Evolutionary conservation across 257 asterid genomes (phyloP).

Genomic region (Verbena officinalis): DNA sequence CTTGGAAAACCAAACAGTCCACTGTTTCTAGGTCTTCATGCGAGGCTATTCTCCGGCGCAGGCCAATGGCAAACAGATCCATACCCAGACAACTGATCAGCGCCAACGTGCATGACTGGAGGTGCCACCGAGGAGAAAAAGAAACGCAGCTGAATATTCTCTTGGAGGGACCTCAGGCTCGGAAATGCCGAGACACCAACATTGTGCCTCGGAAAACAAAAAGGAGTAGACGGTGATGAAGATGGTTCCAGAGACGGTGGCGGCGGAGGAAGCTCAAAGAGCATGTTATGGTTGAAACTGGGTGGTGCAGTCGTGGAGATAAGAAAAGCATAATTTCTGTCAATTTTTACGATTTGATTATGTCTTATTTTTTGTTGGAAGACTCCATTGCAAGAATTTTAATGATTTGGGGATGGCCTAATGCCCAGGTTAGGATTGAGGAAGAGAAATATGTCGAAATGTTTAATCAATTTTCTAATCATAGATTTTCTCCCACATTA

Average conservation of each 20-base stretch:
- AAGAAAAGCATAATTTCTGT: neutral
- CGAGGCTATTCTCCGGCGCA: conserved; percentile 31
- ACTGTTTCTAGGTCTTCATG: neutral
- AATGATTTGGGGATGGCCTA: too few species aligned
- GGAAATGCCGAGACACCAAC: conserved; percentile 48
- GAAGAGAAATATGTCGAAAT: too few species aligned
- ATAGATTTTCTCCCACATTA: too few species aligned
- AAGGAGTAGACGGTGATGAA: conserved; percentile 26
- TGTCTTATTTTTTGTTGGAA: too few species aligned
- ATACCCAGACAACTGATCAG: conserved; percentile 33
- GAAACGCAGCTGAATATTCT: conserved; percentile 59
- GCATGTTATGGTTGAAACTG: conserved; percentile 46
- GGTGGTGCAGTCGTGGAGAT: conserved; percentile 67
- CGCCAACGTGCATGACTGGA: conserved; percentile 37
- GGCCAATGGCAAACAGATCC: conserved; percentile 48
- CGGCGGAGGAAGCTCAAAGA: conserved; percentile 45
- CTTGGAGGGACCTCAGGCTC: conserved; percentile 66
- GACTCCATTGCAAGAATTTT: too few species aligned
- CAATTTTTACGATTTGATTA: too few species aligned
- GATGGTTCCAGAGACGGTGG: conserved; percentile 24
- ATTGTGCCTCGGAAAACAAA: conserved; percentile 38
- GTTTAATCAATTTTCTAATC: too few species aligned
- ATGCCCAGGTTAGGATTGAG: too few species aligned
- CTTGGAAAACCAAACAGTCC: neutral
- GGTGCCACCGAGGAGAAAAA: conserved; percentile 44